A percentile compares a stretch with the other conserved stretches of the same genome.
Conservation (phyloP, 352 stramenopile species). For the Albugo laibachii region DNA sequence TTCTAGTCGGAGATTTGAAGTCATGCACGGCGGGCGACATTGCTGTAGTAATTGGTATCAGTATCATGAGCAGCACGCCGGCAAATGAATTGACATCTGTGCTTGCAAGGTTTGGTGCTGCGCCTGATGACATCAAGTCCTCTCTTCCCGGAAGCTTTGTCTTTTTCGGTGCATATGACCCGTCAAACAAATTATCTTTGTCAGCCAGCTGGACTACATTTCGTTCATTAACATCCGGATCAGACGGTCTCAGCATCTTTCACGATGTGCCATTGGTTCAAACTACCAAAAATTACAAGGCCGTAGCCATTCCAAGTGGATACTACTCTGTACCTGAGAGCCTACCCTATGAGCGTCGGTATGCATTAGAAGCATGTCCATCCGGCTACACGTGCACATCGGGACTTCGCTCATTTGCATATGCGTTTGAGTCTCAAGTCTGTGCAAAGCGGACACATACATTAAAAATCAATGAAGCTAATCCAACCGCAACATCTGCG, state of each 20-base stretch:
- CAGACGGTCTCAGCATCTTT: neutral
- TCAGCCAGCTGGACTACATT: neutral
- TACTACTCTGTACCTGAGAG: constrained; percentile 30
- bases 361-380: constrained; percentile 18
- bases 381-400: constrained; percentile 18
- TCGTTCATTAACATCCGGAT: constrained; percentile 1
- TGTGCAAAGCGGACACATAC: constrained; percentile 17
- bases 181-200: constrained; percentile 2
- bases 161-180: constrained; percentile 5
- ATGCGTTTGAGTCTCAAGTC: constrained; percentile 15
- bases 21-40: constrained; percentile 5
- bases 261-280: constrained; percentile 12
- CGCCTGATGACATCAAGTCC: constrained; percentile 1
- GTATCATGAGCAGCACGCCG: constrained; percentile 6
- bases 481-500: constrained; percentile 11
- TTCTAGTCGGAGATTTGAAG: constrained; percentile 1
- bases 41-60: constrained; percentile 7
- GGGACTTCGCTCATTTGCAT: constrained; percentile 12
- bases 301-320: constrained; percentile 14
- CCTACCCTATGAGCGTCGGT: constrained; percentile 9
- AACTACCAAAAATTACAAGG: constrained; percentile 12
- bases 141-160: constrained; percentile 1
- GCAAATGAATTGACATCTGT: constrained; percentile 1
- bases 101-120: constrained; percentile 6
- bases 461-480: constrained; percentile 16